phyloP scores from a whole-genome alignment of 1,284 basidiomycete genomes.

The Flammula alnicola region DNA sequence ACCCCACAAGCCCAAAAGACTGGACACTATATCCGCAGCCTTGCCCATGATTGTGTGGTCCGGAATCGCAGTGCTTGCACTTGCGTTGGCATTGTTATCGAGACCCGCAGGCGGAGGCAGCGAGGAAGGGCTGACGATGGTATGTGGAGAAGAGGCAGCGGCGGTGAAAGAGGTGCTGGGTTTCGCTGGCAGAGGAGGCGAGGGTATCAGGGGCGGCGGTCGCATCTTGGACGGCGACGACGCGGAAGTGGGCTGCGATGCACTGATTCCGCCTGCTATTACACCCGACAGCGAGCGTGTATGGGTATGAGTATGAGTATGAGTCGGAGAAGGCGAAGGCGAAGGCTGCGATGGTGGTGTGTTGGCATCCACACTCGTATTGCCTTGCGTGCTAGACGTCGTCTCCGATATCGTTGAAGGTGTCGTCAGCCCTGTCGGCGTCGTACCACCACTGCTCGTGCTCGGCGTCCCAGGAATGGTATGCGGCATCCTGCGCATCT shows the following conservation, averaged over 20 bases:
- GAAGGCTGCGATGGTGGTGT: slow-evolving; percentile 12
- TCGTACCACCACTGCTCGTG: slow-evolving; percentile 11
- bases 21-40: slow-evolving; percentile 72
- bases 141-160: slow-evolving; percentile 18
- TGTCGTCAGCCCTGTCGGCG: slow-evolving; percentile 1
- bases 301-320: no score
- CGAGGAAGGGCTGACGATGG: neutral
- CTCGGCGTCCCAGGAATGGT: neutral
- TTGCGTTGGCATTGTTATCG: neutral
- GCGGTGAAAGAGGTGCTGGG: slow-evolving; percentile 33
- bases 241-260: neutral
- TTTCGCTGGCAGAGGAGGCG: slow-evolving; percentile 27
- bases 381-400: neutral
- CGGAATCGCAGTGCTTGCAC: slow-evolving; percentile 11
- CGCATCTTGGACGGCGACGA: slow-evolving; percentile 18
- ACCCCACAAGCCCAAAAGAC: no score
- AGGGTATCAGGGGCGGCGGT: slow-evolving; percentile 30
- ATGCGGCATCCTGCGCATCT: slow-evolving; percentile 30
- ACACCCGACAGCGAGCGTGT: neutral
- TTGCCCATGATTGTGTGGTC: slow-evolving; percentile 61
- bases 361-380: neutral
- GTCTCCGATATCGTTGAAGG: slow-evolving; percentile 2
- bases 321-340: slow-evolving; percentile 9
- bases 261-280: no score
- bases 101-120: slow-evolving; percentile 2